Percentiles rank a stretch among this genome's conserved stretches.
phyloP scores from a whole-genome alignment of 768 basidiomycete species.

The Boletus subparvulus region DNA sequence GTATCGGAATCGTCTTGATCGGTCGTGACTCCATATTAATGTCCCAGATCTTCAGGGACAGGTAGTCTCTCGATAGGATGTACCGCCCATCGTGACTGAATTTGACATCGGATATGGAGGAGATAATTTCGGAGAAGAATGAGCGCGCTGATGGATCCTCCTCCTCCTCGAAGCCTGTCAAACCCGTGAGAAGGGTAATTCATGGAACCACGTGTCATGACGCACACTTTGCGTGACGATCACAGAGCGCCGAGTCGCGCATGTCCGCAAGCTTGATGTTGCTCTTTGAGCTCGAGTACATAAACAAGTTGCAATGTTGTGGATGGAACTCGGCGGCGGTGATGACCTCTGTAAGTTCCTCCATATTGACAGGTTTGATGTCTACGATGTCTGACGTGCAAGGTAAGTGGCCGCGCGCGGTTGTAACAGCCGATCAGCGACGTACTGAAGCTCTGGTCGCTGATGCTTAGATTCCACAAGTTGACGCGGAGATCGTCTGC shows the following conservation, averaged over 20 bases:
- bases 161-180: constrained; percentile 93
- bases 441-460: constrained; percentile 98
- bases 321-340: constrained; percentile 99
- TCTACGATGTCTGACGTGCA: constrained; percentile 86
- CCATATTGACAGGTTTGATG: constrained; percentile 99
- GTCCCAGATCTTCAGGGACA: constrained; percentile 99
- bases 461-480: constrained; percentile 97
- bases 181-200: constrained; percentile 13
- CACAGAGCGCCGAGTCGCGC: constrained; percentile 96
- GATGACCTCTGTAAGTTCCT: constrained; percentile 98
- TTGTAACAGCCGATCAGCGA: constrained; percentile 18
- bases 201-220: constrained; percentile 13
- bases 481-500: constrained; percentile 98
- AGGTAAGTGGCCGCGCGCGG: constrained; percentile 4
- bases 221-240: constrained; percentile 93
- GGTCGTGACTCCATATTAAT: constrained; percentile 98
- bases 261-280: constrained; percentile 99
- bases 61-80: constrained; percentile 94
- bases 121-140: constrained; percentile 99
- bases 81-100: constrained; percentile 97
- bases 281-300: constrained; percentile 99
- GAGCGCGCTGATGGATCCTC: constrained; percentile 97
- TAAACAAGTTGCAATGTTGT: constrained; percentile 94
- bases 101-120: constrained; percentile 99
- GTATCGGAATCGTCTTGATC: constrained; percentile 96